Percentiles rank a stretch among this genome's conserved stretches.
These are phyloP conservation scores for Penicillium sp. DNA, from an alignment of 2,329 filamentous ascomycete species.

Conservation along the genomic window DNA sequence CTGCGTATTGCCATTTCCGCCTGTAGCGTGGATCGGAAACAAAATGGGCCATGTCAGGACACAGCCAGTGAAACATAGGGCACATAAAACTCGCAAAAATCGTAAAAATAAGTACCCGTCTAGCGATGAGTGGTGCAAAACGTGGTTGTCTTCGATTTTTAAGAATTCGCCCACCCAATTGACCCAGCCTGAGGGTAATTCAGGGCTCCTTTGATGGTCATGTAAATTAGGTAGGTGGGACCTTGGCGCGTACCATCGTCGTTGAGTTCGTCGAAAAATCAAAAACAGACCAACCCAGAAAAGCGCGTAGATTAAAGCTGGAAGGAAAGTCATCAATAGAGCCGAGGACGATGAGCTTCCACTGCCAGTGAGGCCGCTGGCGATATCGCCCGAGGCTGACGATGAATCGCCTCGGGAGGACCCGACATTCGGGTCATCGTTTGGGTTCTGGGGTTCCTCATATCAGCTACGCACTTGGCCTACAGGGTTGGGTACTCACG, in stretches of 20 bases:
- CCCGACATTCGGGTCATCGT: conserved; percentile 43
- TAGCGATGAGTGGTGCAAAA: conserved; percentile 86
- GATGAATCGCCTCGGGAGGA: conserved; percentile 42
- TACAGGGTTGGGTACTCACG: conserved; percentile 3
- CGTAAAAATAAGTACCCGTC: conserved; percentile 91
- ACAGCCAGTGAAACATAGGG: conserved; percentile 79
- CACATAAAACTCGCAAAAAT: conserved; percentile 74
- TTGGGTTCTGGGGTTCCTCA: conserved; percentile 31
- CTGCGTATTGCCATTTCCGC: conserved; percentile 64
- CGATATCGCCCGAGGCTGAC: conserved; percentile 32
- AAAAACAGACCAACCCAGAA: conserved; percentile 49
- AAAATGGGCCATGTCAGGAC: conserved; percentile 84
- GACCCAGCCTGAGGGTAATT: conserved; percentile 48
- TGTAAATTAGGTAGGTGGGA: conserved; percentile 44
- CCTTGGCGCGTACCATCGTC: conserved; percentile 48
- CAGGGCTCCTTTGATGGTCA: conserved; percentile 50
- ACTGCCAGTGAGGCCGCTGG: conserved; percentile 30
- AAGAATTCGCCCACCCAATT: conserved; percentile 57
- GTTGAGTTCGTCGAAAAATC: conserved; percentile 45
- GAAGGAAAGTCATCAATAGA: conserved; percentile 51
- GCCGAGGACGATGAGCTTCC: conserved; percentile 52
- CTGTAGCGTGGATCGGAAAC: conserved; percentile 83
- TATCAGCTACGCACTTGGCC: background rate
- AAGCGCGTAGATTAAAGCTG: conserved; percentile 45
- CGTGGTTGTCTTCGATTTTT: conserved; percentile 67